phyloP scores from a whole-genome alignment of 1,284 basidiomycete genomes.

The Schizophyllum amplum region DNA sequence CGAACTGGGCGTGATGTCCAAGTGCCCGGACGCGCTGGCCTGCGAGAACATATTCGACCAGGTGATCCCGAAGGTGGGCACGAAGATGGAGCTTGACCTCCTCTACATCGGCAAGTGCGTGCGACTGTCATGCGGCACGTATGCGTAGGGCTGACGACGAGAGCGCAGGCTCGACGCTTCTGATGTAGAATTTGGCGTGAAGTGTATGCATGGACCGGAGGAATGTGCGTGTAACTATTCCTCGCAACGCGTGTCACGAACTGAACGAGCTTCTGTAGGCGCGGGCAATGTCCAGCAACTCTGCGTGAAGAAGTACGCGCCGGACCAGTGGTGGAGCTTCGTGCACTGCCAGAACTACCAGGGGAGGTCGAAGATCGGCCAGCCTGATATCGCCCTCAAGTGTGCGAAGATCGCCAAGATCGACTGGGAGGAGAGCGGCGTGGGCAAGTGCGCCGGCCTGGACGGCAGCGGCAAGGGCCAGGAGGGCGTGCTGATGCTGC shows the following conservation, averaged over 20 bases:
- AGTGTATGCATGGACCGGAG: constrained; percentile 68
- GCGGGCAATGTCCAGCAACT: constrained; percentile 84
- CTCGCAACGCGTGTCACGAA: not conserved
- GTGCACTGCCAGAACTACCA: constrained; percentile 71
- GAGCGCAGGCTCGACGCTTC: constrained; percentile 50
- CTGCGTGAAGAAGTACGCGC: constrained; percentile 58
- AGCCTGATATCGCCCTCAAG: constrained; percentile 50
- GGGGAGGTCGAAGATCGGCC: constrained; percentile 58
- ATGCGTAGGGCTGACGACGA: constrained; percentile 6
- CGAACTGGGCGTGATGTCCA: constrained; percentile 69
- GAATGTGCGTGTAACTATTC: constrained; percentile 42
- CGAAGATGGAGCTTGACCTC: constrained; percentile 64
- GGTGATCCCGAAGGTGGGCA: constrained; percentile 52
- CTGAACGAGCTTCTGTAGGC: not conserved
- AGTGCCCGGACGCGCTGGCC: constrained; percentile 67
- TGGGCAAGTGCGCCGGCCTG: constrained; percentile 48
- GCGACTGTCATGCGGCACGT: constrained; percentile 6
- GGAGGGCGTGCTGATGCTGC: constrained; percentile 56
- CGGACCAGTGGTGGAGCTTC: constrained; percentile 61
- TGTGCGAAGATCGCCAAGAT: constrained; percentile 60
- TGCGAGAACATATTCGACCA: constrained; percentile 76
- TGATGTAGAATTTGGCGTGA: constrained; percentile 62
- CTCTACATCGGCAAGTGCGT: constrained; percentile 71
- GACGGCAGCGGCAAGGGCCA: constrained; percentile 48
- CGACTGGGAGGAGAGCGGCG: constrained; percentile 58